Base-by-base conservation (phyloP, 495 filamentous ascomycete genomes). In the Penicillium simplicissimum region DNA sequence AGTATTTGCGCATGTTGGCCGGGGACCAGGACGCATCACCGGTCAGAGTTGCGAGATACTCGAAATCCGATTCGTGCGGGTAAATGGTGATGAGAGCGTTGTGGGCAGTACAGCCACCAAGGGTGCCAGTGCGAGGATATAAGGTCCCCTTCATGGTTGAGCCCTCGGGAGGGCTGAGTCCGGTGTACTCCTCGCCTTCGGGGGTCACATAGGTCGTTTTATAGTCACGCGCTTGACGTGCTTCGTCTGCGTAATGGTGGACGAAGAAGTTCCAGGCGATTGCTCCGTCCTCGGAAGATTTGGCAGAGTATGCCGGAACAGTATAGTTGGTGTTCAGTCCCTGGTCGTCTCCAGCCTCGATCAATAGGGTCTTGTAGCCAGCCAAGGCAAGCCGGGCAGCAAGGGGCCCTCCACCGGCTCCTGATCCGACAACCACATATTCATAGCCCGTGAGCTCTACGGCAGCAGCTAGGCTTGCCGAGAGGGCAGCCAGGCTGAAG, bases 361-460 rank as follows among this genome's bases (percentile, higher is more conserved):
- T 75, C 10, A 90, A 71, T 5, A 89, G 78, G 1, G 83, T 84
- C 40, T 77, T 83, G 63, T 83, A 82, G 13, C 85, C 86, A 25
- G 83, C 85, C 25, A 82, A 71, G 3, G 85, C 87, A 11, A 89
- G 82, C 14, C 85, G 81, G 10, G 81, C 81, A 0, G 87, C 87
- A 4, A 90, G 67, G 9, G 85, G 85, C 6, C 85, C 85, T 10
- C 88, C 87, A 17, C 88, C 88, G 4, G 87, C 83, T 19, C 87
- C 88, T 37, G 80, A 83, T 36, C 88, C 88, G 0, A 90, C 83
- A 21, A 90, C 78, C 57, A 90, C 81, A 70, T 89, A 89, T 59
- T 89, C 87, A 68, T 88, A 88, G 23, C 71, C 74, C 1, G 68
- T 67, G 47, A 73, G 60, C 23, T 70, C 57, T 19, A 70, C 62